Evolutionary conservation across 805 yeast species (phyloP).

Genomic region (Soucietia sequanensis): DNA sequence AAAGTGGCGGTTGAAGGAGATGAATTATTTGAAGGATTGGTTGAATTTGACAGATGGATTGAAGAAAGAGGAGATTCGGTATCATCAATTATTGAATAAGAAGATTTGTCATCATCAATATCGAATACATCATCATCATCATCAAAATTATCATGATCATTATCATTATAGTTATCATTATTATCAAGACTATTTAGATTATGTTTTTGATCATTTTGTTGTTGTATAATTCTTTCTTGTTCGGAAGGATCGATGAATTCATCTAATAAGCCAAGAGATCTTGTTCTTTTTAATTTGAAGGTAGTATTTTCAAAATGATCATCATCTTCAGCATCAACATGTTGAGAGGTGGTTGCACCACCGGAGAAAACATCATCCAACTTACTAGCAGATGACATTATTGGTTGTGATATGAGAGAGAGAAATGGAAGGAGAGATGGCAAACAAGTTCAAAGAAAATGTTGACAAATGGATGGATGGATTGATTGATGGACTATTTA

Average conservation of each 20-base stretch:
- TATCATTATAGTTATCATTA: background rate
- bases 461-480: no score
- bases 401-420: background rate
- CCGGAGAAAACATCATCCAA: slow-evolving; percentile 44
- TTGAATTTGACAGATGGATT: background rate
- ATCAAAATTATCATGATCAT: slow-evolving; percentile 5
- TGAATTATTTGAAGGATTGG: no score
- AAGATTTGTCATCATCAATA: background rate
- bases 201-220: slow-evolving; percentile 8
- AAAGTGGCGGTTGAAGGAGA: no score
- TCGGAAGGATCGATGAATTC: slow-evolving; percentile 55
- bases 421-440: no score
- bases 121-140: background rate
- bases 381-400: slow-evolving; percentile 9
- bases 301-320: slow-evolving; percentile 68
- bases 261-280: slow-evolving; percentile 78
- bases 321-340: slow-evolving; percentile 68
- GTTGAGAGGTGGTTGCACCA: slow-evolving; percentile 64
- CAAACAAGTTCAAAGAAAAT: no score
- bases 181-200: slow-evolving; percentile 1
- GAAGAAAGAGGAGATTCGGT: background rate
- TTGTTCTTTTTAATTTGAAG: slow-evolving; percentile 74
- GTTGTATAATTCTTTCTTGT: slow-evolving; percentile 10
- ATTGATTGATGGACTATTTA: no score
- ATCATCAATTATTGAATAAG: background rate